Conservation (phyloP, 2,329 filamentous ascomycete genomes). For the Epichloe elymi region DNA sequence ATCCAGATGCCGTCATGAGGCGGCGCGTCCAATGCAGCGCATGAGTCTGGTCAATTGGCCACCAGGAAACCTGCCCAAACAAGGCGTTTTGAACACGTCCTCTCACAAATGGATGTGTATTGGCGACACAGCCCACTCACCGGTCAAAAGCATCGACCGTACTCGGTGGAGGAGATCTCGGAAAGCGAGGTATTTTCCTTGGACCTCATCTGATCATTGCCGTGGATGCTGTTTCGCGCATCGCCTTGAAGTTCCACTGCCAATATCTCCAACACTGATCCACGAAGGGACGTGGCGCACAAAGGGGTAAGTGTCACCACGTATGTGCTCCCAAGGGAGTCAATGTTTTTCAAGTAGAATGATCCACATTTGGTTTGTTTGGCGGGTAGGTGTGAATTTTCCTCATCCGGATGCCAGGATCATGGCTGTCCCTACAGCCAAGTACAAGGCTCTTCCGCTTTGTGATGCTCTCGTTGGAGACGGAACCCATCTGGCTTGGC, state of each 20-base stretch:
- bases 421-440: too few species aligned
- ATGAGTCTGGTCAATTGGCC: too few species aligned
- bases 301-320: background rate
- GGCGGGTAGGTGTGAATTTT: background rate
- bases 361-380: background rate
- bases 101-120: too few species aligned
- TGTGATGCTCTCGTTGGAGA: background rate
- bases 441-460: background rate
- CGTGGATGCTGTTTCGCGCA: background rate
- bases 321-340: background rate
- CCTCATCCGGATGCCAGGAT: background rate
- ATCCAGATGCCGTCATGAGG: background rate
- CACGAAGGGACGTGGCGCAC: background rate
- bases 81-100: too few species aligned
- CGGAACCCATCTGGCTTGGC: background rate
- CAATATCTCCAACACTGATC: background rate
- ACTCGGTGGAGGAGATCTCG: too few species aligned
- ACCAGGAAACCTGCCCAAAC: too few species aligned
- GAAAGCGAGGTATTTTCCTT: background rate
- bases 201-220: background rate
- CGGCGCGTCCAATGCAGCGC: too few species aligned
- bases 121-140: too few species aligned
- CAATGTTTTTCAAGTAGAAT: background rate
- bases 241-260: background rate
- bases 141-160: too few species aligned